Evolutionary conservation across 495 filamentous ascomycete species (phyloP).

Genomic region (Talaromyces adpressus): DNA sequence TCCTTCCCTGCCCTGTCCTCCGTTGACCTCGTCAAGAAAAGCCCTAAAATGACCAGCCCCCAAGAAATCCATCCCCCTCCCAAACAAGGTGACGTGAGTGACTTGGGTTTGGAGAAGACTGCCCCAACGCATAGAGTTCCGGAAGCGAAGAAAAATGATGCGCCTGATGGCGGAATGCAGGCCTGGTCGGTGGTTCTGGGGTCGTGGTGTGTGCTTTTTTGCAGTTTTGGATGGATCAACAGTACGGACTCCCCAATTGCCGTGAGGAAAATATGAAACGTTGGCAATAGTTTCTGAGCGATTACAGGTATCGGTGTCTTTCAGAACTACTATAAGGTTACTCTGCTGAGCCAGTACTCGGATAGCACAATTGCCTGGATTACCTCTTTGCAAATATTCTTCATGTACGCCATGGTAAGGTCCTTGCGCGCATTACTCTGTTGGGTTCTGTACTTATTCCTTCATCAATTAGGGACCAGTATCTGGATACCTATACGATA

Average conservation of each 20-base stretch:
- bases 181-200: conserved; percentile 38
- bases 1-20: not conserved
- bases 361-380: conserved; percentile 54
- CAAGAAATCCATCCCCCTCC: not conserved
- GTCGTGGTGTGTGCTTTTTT: conserved; percentile 29
- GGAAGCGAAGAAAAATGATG: not conserved
- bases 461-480: conserved; percentile 39
- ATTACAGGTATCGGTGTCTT: conserved; percentile 43
- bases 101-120: not conserved
- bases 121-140: not conserved
- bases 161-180: conserved; percentile 27
- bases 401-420: conserved; percentile 44
- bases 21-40: not conserved
- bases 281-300: not conserved
- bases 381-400: conserved; percentile 42
- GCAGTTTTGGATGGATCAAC: conserved; percentile 40
- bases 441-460: not conserved
- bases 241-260: not conserved
- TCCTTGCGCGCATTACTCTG: not conserved
- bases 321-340: conserved; percentile 50
- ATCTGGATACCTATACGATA: conserved; percentile 66
- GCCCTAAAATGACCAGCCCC: not conserved
- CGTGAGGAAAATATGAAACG: conserved; percentile 16
- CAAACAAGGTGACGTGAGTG: not conserved
- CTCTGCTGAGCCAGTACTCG: conserved; percentile 41